Base-by-base conservation (phyloP, 2,329 filamentous ascomycete species). In the Monosporascus sp. region DNA sequence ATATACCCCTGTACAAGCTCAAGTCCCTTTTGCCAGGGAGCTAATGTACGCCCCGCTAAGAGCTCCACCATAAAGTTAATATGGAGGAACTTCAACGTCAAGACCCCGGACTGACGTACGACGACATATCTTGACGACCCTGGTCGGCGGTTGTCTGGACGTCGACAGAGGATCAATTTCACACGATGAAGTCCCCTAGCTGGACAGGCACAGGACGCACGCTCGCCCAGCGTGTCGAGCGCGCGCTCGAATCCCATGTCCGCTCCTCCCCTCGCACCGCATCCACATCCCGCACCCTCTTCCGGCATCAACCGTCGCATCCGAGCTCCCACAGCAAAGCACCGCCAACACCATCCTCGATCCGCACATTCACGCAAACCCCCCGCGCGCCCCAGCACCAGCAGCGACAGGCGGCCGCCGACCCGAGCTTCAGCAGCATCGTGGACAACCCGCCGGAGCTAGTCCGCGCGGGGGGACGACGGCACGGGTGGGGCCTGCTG, bases 371-470 rank as follows among this genome's bases (percentile, higher is more conserved):
- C 61, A 70, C 64, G 57, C 64, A 60, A 61, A 62, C 58, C 57
- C 55, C 60, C 69, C 72, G 43, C 71, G 69, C 58, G 69, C 70
- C 37, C 68, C 55, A 44, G 18, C 49, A 60, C 52, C 48, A 15
- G 41, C 37, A 22, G 17, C 52, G 70, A 37, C 79, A 81, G 58
- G 80, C 83, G 35, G 87, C 80, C 62, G 90, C 96, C 64, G 82
- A 91, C 66, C 88, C 89, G 1, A 80, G 80, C 66, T 97, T 95
- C 75, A 80, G 83, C 55, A 96, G 91, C 7, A 85, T 96, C 59
- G 82, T 97, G 59, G 93, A 99, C 73, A 87, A 89, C 55, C 91
- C 93, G 1, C 83, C 92, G 0, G 81, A 83, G 60, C 82, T 97
- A 37, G 87, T 97, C 38, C 88, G 90, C 46, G 76, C 84, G 1